Evolutionary conservation across 2,329 filamentous ascomycete species (phyloP), one percentile per base, ranked within the genome.

Genomic region (Cadophora sp.): DNA sequence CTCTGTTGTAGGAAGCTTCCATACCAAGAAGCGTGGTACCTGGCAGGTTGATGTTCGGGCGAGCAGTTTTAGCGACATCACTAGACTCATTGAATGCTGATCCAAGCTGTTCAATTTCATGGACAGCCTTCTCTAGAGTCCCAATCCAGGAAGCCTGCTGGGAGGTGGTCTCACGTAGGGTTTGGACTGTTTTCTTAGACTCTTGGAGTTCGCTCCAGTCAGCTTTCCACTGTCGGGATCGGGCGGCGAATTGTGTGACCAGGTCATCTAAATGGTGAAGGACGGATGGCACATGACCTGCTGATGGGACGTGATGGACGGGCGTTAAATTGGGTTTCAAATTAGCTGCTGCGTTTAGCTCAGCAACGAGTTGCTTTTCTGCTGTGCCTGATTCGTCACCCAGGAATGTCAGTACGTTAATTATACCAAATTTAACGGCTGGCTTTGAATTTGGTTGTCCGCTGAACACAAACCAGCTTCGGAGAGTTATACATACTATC

Each of bases 121-220:
- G 22, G 34, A 59, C n/a, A 40, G 56, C 56, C 27, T 59, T 59
- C 22, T 59, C 31, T 24, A 59, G 34, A 14, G 24, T 27, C 22
- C 22, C 56, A n/a, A 59, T 59, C 22, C 56, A 22, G 24, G 56
- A 40, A 14, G 56, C 56, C 22, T 59, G 56, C n/a, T 40, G 31
- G 22, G 12, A 14, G 5, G 37, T 59, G 56, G 56, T 26, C 22
- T 11, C 34, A 14, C n/a, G 31, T 8, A 59, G 19, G 14, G n/a
- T 43, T 5, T 37, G 31, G 9, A 40, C 22, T 26, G n/a, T 26
- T 7, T 12, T 6, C 31, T 43, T 43, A n/a, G n/a, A 59, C 4
- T 24, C 56, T 22, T 59, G 56, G 19, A 59, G 56, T 12, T 59
- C 31, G 1, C 9, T 43, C 56, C 31, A 59, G 12, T 59, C 56